Conservation (phyloP, 1,139 yeast genomes). For the Geotrichum siamense region DNA sequence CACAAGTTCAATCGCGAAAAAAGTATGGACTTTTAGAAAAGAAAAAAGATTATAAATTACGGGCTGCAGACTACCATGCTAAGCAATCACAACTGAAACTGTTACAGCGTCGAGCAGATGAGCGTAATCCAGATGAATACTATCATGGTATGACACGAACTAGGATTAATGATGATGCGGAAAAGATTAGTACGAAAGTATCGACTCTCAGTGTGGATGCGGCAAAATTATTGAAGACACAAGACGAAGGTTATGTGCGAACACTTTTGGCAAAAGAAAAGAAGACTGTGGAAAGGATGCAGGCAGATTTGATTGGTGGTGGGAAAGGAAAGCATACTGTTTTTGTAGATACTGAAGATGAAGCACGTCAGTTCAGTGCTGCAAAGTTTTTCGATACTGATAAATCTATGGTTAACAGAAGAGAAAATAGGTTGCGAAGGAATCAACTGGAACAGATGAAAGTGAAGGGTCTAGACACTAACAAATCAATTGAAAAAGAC, state of each 20-base stretch:
- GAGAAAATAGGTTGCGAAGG: conserved; percentile 64
- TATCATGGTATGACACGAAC: conserved; percentile 77
- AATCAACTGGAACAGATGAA: conserved; percentile 47
- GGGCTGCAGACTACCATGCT: conserved; percentile 84
- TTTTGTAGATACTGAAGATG: conserved; percentile 61
- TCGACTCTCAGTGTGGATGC: conserved; percentile 55
- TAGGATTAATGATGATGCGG: conserved; percentile 9
- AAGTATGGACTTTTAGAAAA: conserved; percentile 82
- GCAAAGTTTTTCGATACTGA: conserved; percentile 66
- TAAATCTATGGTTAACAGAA: conserved; percentile 49
- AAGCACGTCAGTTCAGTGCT: conserved; percentile 54
- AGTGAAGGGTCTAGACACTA: conserved; percentile 22
- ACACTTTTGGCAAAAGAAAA: conserved; percentile 66
- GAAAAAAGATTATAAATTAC: conserved; percentile 84
- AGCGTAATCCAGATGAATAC: conserved; percentile 91
- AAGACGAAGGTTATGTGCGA: conserved; percentile 78
- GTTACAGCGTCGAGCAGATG: conserved; percentile 61
- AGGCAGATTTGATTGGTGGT: conserved; percentile 47
- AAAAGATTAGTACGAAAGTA: conserved; percentile 11
- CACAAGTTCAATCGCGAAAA: conserved; percentile 70
- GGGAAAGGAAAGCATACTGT: conserved; percentile 62
- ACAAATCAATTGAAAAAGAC: conserved; percentile 30
- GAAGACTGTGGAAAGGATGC: conserved; percentile 55
- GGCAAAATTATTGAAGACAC: conserved; percentile 75
- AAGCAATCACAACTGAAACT: conserved; percentile 80